Evolutionary conservation across 1,284 basidiomycete genomes (phyloP).

Genomic region (Ceratobasidium sp.): DNA sequence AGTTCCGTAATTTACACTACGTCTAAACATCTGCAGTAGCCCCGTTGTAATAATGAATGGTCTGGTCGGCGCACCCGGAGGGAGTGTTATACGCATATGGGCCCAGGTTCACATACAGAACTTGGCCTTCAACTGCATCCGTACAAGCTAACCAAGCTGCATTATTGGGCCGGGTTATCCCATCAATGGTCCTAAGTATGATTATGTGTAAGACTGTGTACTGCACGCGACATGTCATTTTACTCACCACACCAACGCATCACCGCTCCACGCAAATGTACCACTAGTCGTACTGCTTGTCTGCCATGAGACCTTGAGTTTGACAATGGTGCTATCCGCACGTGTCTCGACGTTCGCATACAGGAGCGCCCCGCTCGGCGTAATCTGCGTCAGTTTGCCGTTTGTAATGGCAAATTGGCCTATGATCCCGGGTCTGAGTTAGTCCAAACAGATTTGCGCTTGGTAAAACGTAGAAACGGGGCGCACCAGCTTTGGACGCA

Average conservation of each 20-base stretch:
- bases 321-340: constrained; percentile 56
- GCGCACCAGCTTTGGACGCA: constrained; percentile 40
- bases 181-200: constrained; percentile 28
- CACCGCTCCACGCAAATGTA: constrained; percentile 46
- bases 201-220: neutral
- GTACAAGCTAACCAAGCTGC: constrained; percentile 50
- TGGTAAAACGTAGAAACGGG: neutral
- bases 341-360: constrained; percentile 60
- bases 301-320: constrained; percentile 59
- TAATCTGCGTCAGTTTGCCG: constrained; percentile 35
- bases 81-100: constrained; percentile 63
- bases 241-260: constrained; percentile 45
- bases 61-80: constrained; percentile 60
- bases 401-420: constrained; percentile 46
- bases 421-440: constrained; percentile 59
- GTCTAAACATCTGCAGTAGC: constrained; percentile 48
- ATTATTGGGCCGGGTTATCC: constrained; percentile 34
- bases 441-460: constrained; percentile 43
- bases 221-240: constrained; percentile 36
- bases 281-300: constrained; percentile 53
- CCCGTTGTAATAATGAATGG: constrained; percentile 68
- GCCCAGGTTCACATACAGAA: constrained; percentile 62
- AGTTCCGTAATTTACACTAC: neutral
- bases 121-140: constrained; percentile 58
- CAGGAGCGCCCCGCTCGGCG: constrained; percentile 45